Base-by-base conservation (phyloP, 164 flowering plant genomes). In the Vitis riparia region DNA sequence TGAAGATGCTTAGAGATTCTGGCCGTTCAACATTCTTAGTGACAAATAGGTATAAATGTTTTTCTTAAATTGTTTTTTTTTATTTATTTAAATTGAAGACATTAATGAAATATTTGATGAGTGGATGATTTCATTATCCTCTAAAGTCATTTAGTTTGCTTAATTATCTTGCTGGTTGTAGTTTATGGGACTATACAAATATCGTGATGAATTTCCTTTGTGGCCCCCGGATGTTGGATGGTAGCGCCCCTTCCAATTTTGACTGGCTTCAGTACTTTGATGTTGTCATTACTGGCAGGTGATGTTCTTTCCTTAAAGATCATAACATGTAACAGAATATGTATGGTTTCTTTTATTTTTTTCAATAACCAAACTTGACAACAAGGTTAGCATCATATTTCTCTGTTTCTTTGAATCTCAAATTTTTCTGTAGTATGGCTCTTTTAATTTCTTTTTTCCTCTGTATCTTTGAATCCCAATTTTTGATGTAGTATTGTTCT, bases 261-360 rank as follows among this genome's bases (percentile, higher is more conserved):
- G 87, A 88, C 68, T 95, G 99, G 99, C 96, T 95, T 44, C 84
- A 83, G 76, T 85, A 89, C 76, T 95, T 95, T 75, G 94, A 95
- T 80, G 89, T 95, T 62, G 96, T 95, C 68, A 90, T 95, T 66
- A 93, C 99, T 72, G 99, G 99, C 76, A 95, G 99, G 98, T 93
- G n/a, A 17, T 70, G 8, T 55, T 73, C 70, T 74, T 69, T 77
- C 44, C 75, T 69, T 69, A 62, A 5, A 37, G 50, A 32, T 30
- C 47, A 55, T 47, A 64, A 53, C 50, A 15, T 30, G 8, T 37
- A 44, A 3, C 10, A 11, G 27, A 9, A 16, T 10, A 16, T 51
- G 37, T n/a, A 44, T n/a, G n/a, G 8, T 51, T 55, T 62, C 29
- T 2, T 68, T 57, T 49, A 15, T 9, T 69, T 50, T 23, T 23